These are phyloP conservation scores for Capronia coronata DNA, from an alignment of 2,329 filamentous ascomycete species.

Conservation along the genomic window DNA sequence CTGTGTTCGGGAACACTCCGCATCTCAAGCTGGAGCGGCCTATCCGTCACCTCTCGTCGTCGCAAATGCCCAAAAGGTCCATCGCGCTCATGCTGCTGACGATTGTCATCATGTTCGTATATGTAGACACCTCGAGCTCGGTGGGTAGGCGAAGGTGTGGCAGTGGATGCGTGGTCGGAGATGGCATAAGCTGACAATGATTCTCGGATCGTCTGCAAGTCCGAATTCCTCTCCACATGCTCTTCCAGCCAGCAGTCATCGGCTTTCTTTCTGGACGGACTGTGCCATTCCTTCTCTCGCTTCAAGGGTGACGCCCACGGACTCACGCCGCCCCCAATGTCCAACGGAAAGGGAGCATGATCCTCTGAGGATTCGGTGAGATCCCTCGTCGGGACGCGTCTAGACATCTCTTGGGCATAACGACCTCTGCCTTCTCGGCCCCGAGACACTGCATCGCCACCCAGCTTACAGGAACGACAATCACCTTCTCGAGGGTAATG, in stretches of 20 bases:
- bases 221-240: conserved; percentile 22
- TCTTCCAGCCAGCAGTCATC: conserved; percentile 27
- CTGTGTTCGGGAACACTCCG: conserved; percentile 10
- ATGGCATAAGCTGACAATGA: conserved; percentile 10
- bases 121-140: conserved; percentile 7
- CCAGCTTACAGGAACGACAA: conserved; percentile 25
- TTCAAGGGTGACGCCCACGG: conserved; percentile 18
- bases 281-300: conserved; percentile 26
- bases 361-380: conserved; percentile 5
- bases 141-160: conserved; percentile 4
- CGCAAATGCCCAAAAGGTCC: conserved; percentile 6
- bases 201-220: conserved; percentile 22
- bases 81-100: conserved; percentile 1
- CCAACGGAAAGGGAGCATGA: conserved; percentile 2
- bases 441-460: conserved; percentile 20
- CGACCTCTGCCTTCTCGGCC: conserved; percentile 27
- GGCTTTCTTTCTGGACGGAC: conserved; percentile 22
- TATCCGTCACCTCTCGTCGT: conserved; percentile 6
- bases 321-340: conserved; percentile 14
- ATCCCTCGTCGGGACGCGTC: conserved; percentile 7
- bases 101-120: conserved; percentile 9
- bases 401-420: conserved; percentile 21
- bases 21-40: conserved; percentile 16
- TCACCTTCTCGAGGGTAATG: conserved; percentile 22
- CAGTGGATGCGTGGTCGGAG: conserved; percentile 10